phyloP scores from a whole-genome alignment of 371 early-diverging fungal genomes.

The Mortierella sp. region DNA sequence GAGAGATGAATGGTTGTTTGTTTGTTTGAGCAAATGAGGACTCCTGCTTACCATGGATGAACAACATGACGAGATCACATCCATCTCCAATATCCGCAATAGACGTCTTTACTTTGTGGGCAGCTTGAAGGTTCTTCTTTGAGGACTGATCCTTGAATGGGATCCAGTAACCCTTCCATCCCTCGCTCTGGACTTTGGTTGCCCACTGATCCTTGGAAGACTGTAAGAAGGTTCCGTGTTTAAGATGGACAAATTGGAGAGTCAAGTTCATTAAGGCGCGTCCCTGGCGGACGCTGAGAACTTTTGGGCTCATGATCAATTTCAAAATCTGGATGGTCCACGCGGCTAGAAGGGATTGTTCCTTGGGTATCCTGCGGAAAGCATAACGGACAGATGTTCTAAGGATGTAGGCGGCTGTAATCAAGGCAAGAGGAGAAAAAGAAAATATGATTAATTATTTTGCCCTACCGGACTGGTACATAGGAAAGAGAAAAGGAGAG shows the following conservation, averaged over 20 bases:
- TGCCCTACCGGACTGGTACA: too few species aligned
- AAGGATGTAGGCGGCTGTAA: slow-evolving; percentile 21
- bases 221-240: slow-evolving; percentile 31
- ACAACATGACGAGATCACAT: slow-evolving; percentile 51
- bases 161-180: slow-evolving; percentile 54
- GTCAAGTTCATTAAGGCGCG: slow-evolving; percentile 25
- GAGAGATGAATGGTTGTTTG: not conserved
- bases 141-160: slow-evolving; percentile 41
- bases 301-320: slow-evolving; percentile 26
- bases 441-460: not conserved
- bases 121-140: slow-evolving; percentile 18
- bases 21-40: not conserved
- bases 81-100: slow-evolving; percentile 36
- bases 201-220: slow-evolving; percentile 46
- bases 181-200: slow-evolving; percentile 31
- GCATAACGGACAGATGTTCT: slow-evolving; percentile 34
- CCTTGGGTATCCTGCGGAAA: slow-evolving; percentile 46
- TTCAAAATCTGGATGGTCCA: slow-evolving; percentile 25
- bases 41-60: slow-evolving; percentile 35
- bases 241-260: slow-evolving; percentile 16
- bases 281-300: slow-evolving; percentile 29
- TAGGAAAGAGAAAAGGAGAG: not conserved
- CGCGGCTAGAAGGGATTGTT: slow-evolving; percentile 11
- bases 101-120: slow-evolving; percentile 9
- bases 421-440: not conserved